A percentile compares a stretch with the other conserved stretches of the same genome.
phyloP scores from a whole-genome alignment of 257 asterid species.

The Ehretia macrophylla region DNA sequence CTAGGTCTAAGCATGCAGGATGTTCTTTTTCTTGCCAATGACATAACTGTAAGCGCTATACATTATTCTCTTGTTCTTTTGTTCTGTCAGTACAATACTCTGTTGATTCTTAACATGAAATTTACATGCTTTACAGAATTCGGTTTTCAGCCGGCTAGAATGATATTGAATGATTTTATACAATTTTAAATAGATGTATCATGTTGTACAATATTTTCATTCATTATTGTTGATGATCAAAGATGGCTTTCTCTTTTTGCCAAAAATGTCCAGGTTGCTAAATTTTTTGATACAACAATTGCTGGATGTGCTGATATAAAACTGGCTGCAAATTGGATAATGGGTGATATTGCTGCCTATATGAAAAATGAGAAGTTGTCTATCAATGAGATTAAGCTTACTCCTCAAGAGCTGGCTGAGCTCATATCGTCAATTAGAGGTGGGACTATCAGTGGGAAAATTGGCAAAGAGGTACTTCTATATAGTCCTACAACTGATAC shows the following conservation, averaged over 20 bases:
- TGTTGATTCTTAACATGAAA: neutral
- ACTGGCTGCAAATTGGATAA: constrained; percentile 90
- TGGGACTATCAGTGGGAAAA: constrained; percentile 92
- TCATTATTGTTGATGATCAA: neutral
- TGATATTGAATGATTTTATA: no score
- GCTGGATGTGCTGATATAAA: constrained; percentile 74
- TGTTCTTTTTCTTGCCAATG: constrained; percentile 87
- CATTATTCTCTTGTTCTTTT: neutral
- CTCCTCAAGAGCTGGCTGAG: constrained; percentile 73
- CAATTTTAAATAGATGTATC: neutral
- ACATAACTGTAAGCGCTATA: constrained; percentile 50
- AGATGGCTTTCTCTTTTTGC: neutral
- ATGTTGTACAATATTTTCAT: neutral
- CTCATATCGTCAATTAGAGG: constrained; percentile 81
- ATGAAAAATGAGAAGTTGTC: constrained; percentile 80
- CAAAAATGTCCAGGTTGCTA: constrained; percentile 62
- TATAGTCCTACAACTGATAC: no score
- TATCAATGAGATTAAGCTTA: constrained; percentile 68
- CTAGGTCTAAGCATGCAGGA: constrained; percentile 96
- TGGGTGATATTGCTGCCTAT: constrained; percentile 96
- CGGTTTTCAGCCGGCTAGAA: no score
- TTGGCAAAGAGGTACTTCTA: constrained; percentile 88
- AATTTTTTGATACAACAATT: constrained; percentile 73
- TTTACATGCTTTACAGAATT: neutral
- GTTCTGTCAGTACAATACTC: constrained; percentile 1